phyloP scores from a whole-genome alignment of 768 basidiomycete genomes.

The Panaeolus papilionaceus region DNA sequence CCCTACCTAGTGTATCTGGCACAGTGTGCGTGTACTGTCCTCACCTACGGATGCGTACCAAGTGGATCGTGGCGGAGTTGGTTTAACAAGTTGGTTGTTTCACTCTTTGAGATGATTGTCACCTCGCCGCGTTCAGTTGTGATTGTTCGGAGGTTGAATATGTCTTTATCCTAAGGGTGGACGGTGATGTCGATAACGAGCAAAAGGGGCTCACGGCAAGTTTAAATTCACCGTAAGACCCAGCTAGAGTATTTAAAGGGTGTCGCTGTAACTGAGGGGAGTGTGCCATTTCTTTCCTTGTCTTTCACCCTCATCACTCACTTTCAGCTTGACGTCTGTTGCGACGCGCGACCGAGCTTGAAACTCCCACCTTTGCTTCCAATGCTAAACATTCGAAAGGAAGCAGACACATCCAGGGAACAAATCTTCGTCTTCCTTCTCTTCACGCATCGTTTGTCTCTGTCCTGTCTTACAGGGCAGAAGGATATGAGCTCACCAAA shows the following conservation, averaged over 20 bases:
- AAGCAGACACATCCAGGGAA: not conserved
- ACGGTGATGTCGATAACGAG: not conserved
- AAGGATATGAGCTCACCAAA: not conserved
- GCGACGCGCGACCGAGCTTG: no score
- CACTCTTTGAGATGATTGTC: not conserved
- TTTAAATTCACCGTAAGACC: not conserved
- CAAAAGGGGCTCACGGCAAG: not conserved
- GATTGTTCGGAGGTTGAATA: not conserved
- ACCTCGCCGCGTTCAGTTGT: conserved; percentile 5
- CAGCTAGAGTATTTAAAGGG: not conserved
- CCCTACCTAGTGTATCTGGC: not conserved
- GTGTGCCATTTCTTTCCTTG: not conserved
- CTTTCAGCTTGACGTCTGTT: not conserved
- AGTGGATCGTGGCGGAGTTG: not conserved
- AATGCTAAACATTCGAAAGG: not conserved
- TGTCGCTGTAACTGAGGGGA: not conserved
- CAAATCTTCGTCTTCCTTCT: not conserved
- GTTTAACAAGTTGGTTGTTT: not conserved
- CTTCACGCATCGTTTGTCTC: not conserved
- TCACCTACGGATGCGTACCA: not conserved
- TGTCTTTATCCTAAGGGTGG: conserved; percentile 1
- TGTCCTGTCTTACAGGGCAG: not conserved
- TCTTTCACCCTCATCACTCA: not conserved
- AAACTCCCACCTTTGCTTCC: not conserved
- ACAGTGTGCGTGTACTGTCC: not conserved